Evolutionary conservation across 2,329 filamentous ascomycete genomes (phyloP).

Genomic region (Ophiostoma fasciatum): DNA sequence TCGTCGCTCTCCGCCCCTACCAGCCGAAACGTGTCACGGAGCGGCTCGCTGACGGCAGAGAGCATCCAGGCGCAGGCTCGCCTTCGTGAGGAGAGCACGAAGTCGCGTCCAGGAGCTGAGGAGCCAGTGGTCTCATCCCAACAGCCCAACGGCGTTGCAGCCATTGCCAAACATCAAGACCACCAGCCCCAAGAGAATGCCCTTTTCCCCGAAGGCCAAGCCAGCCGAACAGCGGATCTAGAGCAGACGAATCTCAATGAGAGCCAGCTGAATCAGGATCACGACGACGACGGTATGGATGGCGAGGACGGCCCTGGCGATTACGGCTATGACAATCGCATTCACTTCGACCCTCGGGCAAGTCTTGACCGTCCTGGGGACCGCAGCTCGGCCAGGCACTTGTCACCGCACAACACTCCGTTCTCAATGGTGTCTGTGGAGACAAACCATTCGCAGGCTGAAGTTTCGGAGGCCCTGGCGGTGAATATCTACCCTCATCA

Average conservation of each 20-base stretch:
- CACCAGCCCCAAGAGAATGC: no score
- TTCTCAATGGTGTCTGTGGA: constrained; percentile 48
- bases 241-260: no score
- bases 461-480: constrained; percentile 47
- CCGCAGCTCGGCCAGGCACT: constrained; percentile 34
- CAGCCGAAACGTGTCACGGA: constrained; percentile 35
- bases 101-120: no score
- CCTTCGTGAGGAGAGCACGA: constrained; percentile 1
- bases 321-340: constrained; percentile 4
- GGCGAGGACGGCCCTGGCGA: no score
- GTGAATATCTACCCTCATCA: constrained; percentile 50
- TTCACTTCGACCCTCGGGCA: constrained; percentile 16
- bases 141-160: no score
- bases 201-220: no score
- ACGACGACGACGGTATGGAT: no score
- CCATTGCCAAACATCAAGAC: no score
- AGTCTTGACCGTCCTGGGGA: constrained; percentile 38
- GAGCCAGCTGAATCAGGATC: no score
- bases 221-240: no score
- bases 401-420: constrained; percentile 43
- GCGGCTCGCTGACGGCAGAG: constrained; percentile 41
- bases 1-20: constrained; percentile 50
- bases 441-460: constrained; percentile 32
- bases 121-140: no score
- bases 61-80: constrained; percentile 38